Evolutionary conservation across 257 asterid species (phyloP).

Genomic region (Cruciata laevipes): DNA sequence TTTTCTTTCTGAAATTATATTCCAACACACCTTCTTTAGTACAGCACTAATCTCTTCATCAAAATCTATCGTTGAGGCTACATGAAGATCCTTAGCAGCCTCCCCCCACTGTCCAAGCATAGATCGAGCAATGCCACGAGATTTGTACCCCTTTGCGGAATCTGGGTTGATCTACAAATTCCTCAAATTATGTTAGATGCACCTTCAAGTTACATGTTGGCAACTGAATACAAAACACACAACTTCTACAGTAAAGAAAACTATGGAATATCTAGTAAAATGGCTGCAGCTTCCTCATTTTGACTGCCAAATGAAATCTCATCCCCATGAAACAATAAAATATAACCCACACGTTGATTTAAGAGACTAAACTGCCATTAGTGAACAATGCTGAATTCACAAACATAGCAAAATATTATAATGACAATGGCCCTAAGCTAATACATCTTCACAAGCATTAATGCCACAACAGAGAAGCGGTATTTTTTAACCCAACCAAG

Average conservation of each 20-base stretch:
- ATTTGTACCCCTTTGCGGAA: slow-evolving; percentile 97
- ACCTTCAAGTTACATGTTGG: neutral
- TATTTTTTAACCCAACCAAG: neutral
- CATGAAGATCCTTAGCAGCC: slow-evolving; percentile 88
- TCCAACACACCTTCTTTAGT: slow-evolving; percentile 61
- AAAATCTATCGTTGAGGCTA: slow-evolving; percentile 87
- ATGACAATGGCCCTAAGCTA: neutral
- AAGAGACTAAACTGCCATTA: neutral
- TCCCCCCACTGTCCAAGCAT: slow-evolving; percentile 95
- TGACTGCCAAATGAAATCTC: neutral
- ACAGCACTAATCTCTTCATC: slow-evolving; percentile 89
- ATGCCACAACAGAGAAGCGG: neutral
- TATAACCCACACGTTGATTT: neutral
- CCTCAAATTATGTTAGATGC: slow-evolving; percentile 8
- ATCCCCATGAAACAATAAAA: neutral
- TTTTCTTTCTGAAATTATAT: neutral
- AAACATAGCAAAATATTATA: no score
- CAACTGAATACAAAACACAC: neutral
- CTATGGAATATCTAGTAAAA: neutral
- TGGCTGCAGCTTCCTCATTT: neutral
- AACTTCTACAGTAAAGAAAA: neutral
- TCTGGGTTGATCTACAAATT: slow-evolving; percentile 78
- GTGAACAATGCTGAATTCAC: neutral
- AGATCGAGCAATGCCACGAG: slow-evolving; percentile 87
- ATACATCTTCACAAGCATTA: neutral